These are phyloP conservation scores for Amylostereum chailletii DNA, from an alignment of 1,284 basidiomycete species.

Conservation along the genomic window DNA sequence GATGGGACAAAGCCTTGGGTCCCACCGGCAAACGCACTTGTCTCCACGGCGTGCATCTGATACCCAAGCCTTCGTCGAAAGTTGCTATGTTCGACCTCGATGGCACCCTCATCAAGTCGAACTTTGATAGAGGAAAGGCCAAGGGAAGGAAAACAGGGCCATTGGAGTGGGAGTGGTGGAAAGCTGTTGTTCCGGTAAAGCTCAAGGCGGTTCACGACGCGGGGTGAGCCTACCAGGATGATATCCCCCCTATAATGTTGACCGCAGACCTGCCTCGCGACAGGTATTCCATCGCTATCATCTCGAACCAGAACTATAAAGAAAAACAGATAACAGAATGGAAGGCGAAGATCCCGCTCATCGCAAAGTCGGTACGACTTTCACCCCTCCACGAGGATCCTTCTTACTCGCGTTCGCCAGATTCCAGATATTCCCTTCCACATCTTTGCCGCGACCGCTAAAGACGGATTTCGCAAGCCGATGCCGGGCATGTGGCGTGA, in stretches of 20 bases:
- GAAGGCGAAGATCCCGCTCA: slow-evolving; percentile 67
- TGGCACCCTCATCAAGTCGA: slow-evolving; percentile 74
- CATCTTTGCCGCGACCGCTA: slow-evolving; percentile 69
- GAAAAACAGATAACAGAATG: slow-evolving; percentile 45
- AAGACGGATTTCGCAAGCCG: slow-evolving; percentile 82
- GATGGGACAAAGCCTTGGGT: slow-evolving; percentile 51
- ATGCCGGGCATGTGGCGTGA: slow-evolving; percentile 83
- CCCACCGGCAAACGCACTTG: slow-evolving; percentile 37
- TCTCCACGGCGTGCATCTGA: slow-evolving; percentile 51
- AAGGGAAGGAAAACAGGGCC: slow-evolving; percentile 21
- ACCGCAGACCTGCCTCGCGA: background rate
- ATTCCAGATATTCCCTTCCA: slow-evolving; percentile 71
- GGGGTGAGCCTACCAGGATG: slow-evolving; percentile 38
- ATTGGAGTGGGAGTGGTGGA: slow-evolving; percentile 75
- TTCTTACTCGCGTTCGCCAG: slow-evolving; percentile 25
- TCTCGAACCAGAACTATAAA: slow-evolving; percentile 73
- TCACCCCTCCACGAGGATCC: background rate
- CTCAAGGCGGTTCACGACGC: slow-evolving; percentile 50
- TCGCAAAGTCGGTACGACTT: slow-evolving; percentile 56
- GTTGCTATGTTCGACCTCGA: slow-evolving; percentile 85
- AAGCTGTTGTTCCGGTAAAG: slow-evolving; percentile 51
- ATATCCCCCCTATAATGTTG: background rate
- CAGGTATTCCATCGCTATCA: slow-evolving; percentile 69
- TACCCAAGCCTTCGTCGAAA: slow-evolving; percentile 38
- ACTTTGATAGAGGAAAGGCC: slow-evolving; percentile 37